Evolutionary conservation across 2,329 filamentous ascomycete genomes (phyloP).

Genomic region (Shiraia bambusicola): DNA sequence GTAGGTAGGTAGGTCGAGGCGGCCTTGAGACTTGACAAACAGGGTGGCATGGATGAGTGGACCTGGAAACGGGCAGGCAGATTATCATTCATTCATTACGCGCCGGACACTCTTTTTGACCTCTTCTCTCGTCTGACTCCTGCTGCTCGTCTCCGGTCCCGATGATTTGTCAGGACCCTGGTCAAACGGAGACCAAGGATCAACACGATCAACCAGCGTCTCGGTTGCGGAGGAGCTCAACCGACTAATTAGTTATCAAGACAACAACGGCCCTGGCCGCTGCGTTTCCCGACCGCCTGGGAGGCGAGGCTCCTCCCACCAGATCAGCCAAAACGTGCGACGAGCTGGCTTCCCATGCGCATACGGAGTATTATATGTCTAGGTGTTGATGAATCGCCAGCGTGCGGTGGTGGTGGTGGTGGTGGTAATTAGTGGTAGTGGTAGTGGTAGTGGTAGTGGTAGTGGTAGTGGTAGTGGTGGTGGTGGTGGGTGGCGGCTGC

Average conservation of each 20-base stretch:
- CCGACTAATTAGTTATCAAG: constrained; percentile 15
- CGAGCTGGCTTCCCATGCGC: constrained; percentile 14
- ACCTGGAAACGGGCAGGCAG: no score
- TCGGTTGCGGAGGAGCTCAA: constrained; percentile 14
- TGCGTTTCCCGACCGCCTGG: constrained; percentile 18
- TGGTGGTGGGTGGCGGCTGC: constrained; percentile 26
- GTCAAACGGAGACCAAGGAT: constrained; percentile 8
- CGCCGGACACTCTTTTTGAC: no score
- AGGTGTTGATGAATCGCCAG: no score
- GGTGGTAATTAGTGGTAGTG: no score
- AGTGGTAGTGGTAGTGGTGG: no score
- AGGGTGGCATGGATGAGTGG: no score
- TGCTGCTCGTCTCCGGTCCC: neutral
- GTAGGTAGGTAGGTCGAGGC: no score
- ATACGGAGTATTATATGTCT: no score
- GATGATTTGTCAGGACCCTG: constrained; percentile 1
- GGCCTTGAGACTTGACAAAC: no score
- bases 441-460: no score
- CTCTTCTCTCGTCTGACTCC: neutral
- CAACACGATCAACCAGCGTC: constrained; percentile 12
- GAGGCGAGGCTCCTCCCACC: constrained; percentile 14
- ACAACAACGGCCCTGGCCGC: constrained; percentile 17
- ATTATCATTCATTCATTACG: no score
- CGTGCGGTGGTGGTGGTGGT: no score
- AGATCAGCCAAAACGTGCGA: constrained; percentile 20